Percentiles rank a stretch among this genome's conserved stretches.
phyloP scores from a whole-genome alignment of 305 asterid genomes.

The Withania somnifera region DNA sequence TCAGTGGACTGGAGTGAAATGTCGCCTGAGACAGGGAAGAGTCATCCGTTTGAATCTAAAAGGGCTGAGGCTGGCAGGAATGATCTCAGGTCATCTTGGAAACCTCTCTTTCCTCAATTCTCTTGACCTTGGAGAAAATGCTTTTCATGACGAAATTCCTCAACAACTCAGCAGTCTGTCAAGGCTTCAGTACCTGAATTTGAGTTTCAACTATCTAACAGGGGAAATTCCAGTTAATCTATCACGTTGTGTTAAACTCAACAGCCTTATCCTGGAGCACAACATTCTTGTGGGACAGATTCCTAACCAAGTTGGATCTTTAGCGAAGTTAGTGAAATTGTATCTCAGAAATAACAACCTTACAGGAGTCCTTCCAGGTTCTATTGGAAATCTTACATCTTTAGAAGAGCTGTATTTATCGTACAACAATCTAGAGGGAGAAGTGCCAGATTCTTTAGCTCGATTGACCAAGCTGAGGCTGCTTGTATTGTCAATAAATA shows the following conservation, averaged over 20 bases:
- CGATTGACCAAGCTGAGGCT: too few species aligned
- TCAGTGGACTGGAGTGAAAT: conserved; percentile 32
- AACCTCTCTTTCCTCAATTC: conserved; percentile 18
- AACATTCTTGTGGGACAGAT: conserved; percentile 10
- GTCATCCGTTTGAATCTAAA: conserved; percentile 7
- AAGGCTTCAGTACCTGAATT: conserved; percentile 19
- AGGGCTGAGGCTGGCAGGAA: conserved; percentile 17
- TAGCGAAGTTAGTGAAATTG: conserved; percentile 10
- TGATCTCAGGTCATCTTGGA: conserved; percentile 21
- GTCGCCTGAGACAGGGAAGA: conserved; percentile 10
- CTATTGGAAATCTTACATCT: conserved; percentile 8
- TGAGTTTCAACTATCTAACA: conserved; percentile 19
- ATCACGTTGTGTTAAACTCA: conserved; percentile 11
- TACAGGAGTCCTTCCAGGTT: conserved; percentile 9
- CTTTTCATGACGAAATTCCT: conserved; percentile 25
- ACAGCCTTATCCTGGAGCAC: conserved; percentile 14
- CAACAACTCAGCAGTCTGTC: conserved; percentile 16
- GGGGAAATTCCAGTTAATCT: conserved; percentile 25
- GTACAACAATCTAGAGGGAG: conserved; percentile 4
- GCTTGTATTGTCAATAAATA: too few species aligned
- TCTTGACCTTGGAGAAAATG: conserved; percentile 28
- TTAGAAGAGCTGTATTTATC: not conserved
- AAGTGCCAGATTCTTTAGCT: too few species aligned
- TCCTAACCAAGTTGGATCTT: conserved; percentile 23
- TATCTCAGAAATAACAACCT: conserved; percentile 2